Conservation (phyloP, 1,284 basidiomycete genomes). For the Ceratobasidium sp. region DNA sequence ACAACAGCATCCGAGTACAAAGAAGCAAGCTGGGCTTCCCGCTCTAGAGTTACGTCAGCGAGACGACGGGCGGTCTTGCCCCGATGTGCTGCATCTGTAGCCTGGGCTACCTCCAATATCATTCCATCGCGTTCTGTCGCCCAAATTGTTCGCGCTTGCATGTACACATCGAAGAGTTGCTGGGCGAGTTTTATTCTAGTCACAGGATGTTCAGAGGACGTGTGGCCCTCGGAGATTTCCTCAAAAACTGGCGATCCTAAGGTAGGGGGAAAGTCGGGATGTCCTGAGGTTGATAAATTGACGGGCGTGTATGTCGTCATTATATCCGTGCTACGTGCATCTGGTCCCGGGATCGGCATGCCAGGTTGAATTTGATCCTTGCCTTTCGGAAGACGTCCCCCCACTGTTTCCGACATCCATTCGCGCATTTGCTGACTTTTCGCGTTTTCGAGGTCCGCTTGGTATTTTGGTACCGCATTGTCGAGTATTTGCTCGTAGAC, state of each 20-base stretch:
- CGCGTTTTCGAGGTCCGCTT: neutral
- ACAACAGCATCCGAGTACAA: neutral
- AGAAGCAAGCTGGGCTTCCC: neutral
- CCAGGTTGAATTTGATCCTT: neutral
- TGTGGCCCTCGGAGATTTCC: neutral
- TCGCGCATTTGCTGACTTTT: neutral
- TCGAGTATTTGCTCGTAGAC: neutral
- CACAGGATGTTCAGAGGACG: no score
- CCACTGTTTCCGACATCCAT: neutral
- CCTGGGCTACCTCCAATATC: no score
- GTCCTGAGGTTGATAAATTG: no score
- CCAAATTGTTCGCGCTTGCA: no score
- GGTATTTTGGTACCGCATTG: neutral
- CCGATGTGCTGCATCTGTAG: no score
- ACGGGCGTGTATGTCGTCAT: neutral
- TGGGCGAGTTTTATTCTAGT: neutral
- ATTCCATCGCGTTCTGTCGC: neutral
- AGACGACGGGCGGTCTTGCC: no score
- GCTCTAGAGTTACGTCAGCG: neutral
- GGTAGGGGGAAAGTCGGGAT: no score
- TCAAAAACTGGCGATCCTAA: no score
- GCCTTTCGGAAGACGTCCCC: neutral
- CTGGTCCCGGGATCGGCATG: neutral
- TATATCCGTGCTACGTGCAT: neutral
- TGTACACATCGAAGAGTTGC: neutral